These are phyloP conservation scores for Cercophora samala DNA, from an alignment of 495 filamentous ascomycete genomes.

Conservation along the genomic window DNA sequence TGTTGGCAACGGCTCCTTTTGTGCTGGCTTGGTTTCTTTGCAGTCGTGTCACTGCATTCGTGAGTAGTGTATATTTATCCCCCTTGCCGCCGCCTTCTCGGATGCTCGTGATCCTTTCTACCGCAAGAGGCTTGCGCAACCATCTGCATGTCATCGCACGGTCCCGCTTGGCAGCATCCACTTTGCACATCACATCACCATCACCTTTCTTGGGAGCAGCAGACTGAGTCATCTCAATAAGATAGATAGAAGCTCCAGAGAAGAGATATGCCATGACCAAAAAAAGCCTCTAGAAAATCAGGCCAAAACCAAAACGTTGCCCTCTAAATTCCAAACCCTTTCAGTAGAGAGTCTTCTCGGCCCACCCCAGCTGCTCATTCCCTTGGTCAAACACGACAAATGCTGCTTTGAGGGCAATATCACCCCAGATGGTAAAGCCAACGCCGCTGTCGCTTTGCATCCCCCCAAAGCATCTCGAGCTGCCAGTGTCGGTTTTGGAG, in stretches of 20 bases:
- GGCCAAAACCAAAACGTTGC: not conserved
- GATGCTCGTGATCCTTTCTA: not conserved
- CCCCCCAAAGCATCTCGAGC: constrained; percentile 56
- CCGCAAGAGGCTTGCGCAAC: not conserved
- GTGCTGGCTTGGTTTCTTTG: not conserved
- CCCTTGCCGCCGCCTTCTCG: not conserved
- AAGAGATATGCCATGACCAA: too few relatives aligned
- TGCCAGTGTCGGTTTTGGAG: constrained; percentile 35
- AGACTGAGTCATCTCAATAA: too few relatives aligned
- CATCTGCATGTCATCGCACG: not conserved
- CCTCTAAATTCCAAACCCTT: not conserved
- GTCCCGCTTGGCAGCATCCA: not conserved
- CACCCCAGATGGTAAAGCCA: constrained; percentile 68
- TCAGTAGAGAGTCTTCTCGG: constrained; percentile 25
- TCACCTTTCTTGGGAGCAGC: not conserved
- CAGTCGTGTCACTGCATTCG: not conserved
- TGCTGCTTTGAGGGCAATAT: constrained; percentile 75
- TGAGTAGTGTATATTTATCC: not conserved
- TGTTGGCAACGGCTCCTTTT: not conserved
- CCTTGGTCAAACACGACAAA: constrained; percentile 63
- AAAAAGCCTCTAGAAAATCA: not conserved
- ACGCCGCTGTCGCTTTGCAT: constrained; percentile 62
- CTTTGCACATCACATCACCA: not conserved
- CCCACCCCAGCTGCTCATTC: constrained; percentile 55
- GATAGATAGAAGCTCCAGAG: too few relatives aligned